Evolutionary conservation across 23 red algal species (phyloP).

Genomic region (Chondrus crispus): DNA sequence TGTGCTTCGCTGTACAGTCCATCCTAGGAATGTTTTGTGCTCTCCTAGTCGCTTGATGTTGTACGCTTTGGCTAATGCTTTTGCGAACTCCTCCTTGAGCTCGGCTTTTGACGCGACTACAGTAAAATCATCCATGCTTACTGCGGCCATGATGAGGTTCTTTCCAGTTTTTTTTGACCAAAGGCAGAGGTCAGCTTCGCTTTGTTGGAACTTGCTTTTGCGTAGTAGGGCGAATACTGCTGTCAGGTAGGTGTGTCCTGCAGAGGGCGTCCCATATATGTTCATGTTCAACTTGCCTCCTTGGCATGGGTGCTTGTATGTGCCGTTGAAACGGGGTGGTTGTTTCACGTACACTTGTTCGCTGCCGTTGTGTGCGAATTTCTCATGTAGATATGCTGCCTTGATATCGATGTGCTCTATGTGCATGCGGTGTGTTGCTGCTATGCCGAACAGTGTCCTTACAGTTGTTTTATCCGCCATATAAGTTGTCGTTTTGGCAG

Average conservation of each 20-base stretch:
- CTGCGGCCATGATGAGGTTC: not conserved
- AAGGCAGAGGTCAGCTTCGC: not conserved
- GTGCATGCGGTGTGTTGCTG: not conserved
- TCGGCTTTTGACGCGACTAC: not conserved
- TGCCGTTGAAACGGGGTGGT: not conserved
- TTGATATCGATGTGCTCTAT: conserved; percentile 1
- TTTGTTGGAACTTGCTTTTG: not conserved
- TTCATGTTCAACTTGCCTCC: not conserved
- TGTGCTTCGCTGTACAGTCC: not conserved
- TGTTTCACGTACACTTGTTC: not conserved
- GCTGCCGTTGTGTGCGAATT: not conserved
- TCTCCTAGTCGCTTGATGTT: not conserved
- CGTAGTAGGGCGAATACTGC: not conserved
- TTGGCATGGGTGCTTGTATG: not conserved
- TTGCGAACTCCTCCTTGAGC: not conserved
- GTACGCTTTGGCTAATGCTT: too few relatives aligned
- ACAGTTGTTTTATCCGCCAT: not conserved
- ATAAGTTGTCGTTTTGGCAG: not conserved
- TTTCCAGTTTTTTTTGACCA: not conserved
- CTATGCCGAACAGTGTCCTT: not conserved
- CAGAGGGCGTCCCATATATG: not conserved
- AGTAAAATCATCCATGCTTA: not conserved
- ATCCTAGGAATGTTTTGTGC: not conserved
- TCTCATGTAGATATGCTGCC: not conserved
- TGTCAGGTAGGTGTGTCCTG: not conserved